Evolutionary conservation across 2,329 filamentous ascomycete species (phyloP).

Genomic region (Talaromyces sp.): DNA sequence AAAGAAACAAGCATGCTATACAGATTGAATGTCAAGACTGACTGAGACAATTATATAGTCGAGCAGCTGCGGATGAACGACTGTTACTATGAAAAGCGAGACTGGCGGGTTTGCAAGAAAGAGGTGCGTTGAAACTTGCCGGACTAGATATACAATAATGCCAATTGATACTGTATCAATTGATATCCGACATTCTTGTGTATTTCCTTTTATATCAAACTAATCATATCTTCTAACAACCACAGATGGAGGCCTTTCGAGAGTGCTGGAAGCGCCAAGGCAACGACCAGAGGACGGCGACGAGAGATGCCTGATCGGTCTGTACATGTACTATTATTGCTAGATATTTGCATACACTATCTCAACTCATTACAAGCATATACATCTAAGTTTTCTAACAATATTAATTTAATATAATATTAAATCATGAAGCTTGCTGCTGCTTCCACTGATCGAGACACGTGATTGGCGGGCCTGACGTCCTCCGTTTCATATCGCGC

Average conservation of each 20-base stretch:
- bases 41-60: conserved; percentile 46
- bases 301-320: conserved; percentile 58
- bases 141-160: not conserved
- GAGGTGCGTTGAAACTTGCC: conserved; percentile 61
- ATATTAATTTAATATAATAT: not conserved
- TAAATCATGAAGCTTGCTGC: not conserved
- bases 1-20: not conserved
- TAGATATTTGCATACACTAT: not conserved
- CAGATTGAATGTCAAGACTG: conserved; percentile 6
- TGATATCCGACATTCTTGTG: not conserved
- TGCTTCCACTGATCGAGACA: not conserved
- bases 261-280: conserved; percentile 88
- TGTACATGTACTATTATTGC: not conserved
- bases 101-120: conserved; percentile 83
- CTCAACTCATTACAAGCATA: not conserved
- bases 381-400: too few relatives aligned
- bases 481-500: not conserved
- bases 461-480: conserved; percentile 5
- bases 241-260: conserved; percentile 82
- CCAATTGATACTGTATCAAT: not conserved
- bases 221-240: not conserved
- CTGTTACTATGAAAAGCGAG: conserved; percentile 93
- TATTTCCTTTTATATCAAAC: not conserved
- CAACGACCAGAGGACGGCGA: conserved; percentile 76
- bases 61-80: conserved; percentile 90